Base-by-base conservation (phyloP, 2,329 filamentous ascomycete genomes). In the Teratosphaeria pseudoeucalypti region DNA sequence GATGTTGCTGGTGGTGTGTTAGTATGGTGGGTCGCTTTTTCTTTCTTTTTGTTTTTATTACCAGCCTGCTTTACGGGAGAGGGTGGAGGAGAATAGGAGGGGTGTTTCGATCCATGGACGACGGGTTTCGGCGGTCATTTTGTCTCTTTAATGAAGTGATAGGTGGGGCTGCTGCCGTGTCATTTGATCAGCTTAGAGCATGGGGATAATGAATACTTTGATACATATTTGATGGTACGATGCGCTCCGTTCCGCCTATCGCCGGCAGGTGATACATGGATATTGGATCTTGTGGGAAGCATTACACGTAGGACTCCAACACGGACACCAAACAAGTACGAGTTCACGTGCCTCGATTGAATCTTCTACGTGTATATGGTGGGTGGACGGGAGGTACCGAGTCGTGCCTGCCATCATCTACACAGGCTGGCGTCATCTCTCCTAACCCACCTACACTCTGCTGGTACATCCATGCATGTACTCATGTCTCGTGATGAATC, bases 11-110 rank as follows among this genome's bases (percentile, higher is more conserved):
- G 71, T 75, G 5, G 16, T 6, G 6, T 6, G 5, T 39, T 39
- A 39, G 76, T 65, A 70, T 68, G 71, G 16, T n/a, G 12, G 72
- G 12, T 19, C 2, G 7, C 2, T 32, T 32, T 32, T 32, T 32
- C 29, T 32, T 32, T n/a, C n/a, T 32, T 32, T 32, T 32, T 32
- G 4, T 32, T 5, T 32, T 32, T 32, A 72, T 70, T 75, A 89
- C 86, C 88, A 92, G 73, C 88, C 88, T 65, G 87, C 86, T 63
- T 81, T 80, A 63, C 83, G 81, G 52, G 87, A 90, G 39, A 92
- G 79, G 14, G 82, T 77, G 56, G 80, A 77, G 2, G 85, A 90
- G 68, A 84, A 81, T 60, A 89, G 79, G 62, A 89, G 79, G 27
- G 89, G 88, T 23, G 89, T 92, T 70, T 86, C 77, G 61, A 84